A percentile compares a stretch with the other conserved stretches of the same genome.
These are phyloP conservation scores for Sambucus nigra DNA, from an alignment of 129 eudicot species.

Conservation along the genomic window DNA sequence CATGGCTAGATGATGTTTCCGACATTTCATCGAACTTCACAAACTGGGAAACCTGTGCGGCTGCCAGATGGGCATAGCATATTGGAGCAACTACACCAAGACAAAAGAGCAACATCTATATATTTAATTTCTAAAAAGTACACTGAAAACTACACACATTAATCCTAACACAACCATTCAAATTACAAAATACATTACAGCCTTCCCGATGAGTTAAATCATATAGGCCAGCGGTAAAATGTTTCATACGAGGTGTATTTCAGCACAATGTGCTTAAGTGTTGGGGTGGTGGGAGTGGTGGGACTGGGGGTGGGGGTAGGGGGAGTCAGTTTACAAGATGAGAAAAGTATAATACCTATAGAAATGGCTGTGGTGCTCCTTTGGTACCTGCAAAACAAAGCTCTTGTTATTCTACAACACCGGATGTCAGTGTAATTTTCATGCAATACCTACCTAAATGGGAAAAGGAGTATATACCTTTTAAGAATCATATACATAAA, in stretches of 20 bases:
- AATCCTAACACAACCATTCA: background rate
- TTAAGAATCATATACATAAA: no score
- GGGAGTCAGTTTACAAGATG: background rate
- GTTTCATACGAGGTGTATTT: no score
- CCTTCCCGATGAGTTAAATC: no score
- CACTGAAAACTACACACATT: background rate
- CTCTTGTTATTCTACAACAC: background rate
- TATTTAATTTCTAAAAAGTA: no score
- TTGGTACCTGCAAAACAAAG: constrained; percentile 33
- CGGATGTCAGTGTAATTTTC: background rate
- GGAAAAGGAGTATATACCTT: no score
- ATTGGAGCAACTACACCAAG: constrained; percentile 45
- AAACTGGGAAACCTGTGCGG: constrained; percentile 61
- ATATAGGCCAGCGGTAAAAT: no score
- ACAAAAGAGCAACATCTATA: no score
- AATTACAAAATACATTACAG: background rate
- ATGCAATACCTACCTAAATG: no score
- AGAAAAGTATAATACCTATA: constrained; percentile 24
- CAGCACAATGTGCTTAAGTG: no score
- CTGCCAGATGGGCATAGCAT: constrained; percentile 82
- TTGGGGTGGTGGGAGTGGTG: no score
- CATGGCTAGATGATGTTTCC: constrained; percentile 61
- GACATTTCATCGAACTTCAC: constrained; percentile 64
- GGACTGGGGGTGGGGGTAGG: no score
- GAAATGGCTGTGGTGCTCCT: constrained; percentile 56